Evolutionary conservation across 2,329 filamentous ascomycete species (phyloP), one percentile per base, ranked within the genome.

Genomic region (Venturia oleaginea): DNA sequence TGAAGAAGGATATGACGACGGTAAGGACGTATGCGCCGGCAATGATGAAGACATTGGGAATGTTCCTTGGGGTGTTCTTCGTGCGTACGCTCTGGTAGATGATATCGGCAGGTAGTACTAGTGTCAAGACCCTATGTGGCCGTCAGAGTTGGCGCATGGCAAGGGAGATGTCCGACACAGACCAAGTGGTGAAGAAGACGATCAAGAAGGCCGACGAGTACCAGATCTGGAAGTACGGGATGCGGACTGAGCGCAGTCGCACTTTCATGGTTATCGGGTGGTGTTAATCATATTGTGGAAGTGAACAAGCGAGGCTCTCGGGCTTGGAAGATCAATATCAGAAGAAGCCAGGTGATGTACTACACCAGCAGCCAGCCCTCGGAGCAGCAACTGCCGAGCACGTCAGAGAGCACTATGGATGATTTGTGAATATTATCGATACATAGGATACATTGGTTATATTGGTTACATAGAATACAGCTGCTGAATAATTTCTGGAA

Each of bases 11-110:
- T 63, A 92, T 77, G 57, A 90, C 67, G 57, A 88, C 79, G 17
- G 91, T 91, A 59, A 91, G 78, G 65, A 92, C 76, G 73, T 95
- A 95, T 70, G 84, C 83, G 66, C 89, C 86, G 63, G 85, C 84
- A 69, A 97, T 84, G 72, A 94, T 87, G 77, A 94, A 89, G 71
- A 95, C 85, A 75, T 96, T 94, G 75, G 90, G 90, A 61, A 86
- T 79, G 69, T 91, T 87, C 15, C 27, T 32, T 27, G 51, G 51
- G 19, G 30, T 34, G 62, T 78, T 68, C 65, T 84, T 64, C 1
- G n/a, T 86, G 40, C 78, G 75, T 65, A 89, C 83, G 61, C 90
- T 89, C 74, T 94, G 90, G 73, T 87, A 87, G 75, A 97, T 88
- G 65, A 79, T 75, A 43, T 97, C 92, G 72, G 83, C 87, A 1